Base-by-base conservation (phyloP, 371 early-diverging fungal genomes). In the Rozella allomycis region DNA sequence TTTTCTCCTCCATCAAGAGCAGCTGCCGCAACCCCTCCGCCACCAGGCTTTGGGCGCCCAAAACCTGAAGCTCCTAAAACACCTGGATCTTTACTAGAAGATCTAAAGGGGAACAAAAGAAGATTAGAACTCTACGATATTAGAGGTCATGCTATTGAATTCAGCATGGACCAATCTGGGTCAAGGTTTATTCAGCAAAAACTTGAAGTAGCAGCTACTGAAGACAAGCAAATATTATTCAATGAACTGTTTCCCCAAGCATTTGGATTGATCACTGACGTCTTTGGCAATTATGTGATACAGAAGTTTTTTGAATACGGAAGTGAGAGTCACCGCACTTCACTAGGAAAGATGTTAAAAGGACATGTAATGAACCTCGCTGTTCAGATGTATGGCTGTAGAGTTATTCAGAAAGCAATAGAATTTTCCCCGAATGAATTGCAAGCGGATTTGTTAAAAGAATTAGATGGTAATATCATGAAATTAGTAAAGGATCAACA, bases 271-370 rank as follows among this genome's bases (percentile, higher is more conserved):
- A 91, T 87, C 82, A 85, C 87, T 0, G 99, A 99, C 50, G 91
- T 98, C 2, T 99, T 99, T 74, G 98, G 98, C 29, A 99, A 99
- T 62, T 99, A 99, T 49, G 98, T 99, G 26, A 74, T 99, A 30
- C 98, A 99, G 60, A 99, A 98, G 63, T 86, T 98, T 47, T 91
- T 97, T 60, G 91, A 91, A 54, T 80, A 85, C 45, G 88, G 90
- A 27, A 25, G 17, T 17, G 9, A 10, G 21, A 23, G 3, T 22
- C 93, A 93, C 46, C 82, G 83, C 60, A 66, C 74, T 14, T 57
- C 74, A 16, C 57, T 93, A 38, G 83, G 84, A 3, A 61, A 67
- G 39, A 73, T 80, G 44, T 91, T 99, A 86, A 78, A 86, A 42
- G 78, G 78, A 7, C 83, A 85, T 49, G 78, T 98, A 4, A 49